Conservation (phyloP, 768 basidiomycete species). For the Porphyrellus cyaneotinctus region DNA sequence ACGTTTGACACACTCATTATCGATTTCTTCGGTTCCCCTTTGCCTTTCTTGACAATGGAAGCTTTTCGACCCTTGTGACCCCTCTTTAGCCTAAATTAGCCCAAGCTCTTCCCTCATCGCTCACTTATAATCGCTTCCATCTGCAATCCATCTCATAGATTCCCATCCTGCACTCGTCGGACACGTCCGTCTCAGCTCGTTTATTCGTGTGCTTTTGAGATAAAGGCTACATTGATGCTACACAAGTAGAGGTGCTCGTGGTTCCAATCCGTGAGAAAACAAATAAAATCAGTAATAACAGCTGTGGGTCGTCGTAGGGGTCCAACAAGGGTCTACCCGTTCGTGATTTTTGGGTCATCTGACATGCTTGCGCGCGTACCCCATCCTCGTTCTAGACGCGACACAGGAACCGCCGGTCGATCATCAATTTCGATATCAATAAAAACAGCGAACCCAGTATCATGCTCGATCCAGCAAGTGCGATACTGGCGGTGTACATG, state of each 20-base stretch:
- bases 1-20: conserved; percentile 18
- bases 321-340: not conserved
- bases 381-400: conserved; percentile 36
- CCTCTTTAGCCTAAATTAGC: conserved; percentile 13
- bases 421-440: conserved; percentile 44
- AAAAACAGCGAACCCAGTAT: conserved; percentile 58
- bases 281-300: not conserved
- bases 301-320: not conserved
- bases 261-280: conserved; percentile 14
- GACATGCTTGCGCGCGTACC: not conserved
- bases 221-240: conserved; percentile 29
- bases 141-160: conserved; percentile 28
- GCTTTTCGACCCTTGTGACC: not conserved
- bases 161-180: not conserved
- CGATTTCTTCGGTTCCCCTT: conserved; percentile 8
- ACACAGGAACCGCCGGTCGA: conserved; percentile 41
- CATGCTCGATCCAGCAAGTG: conserved; percentile 56
- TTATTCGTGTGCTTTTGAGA: conserved; percentile 10
- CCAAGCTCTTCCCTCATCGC: conserved; percentile 19
- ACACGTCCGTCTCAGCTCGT: conserved; percentile 1
- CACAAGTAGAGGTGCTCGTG: conserved; percentile 16
- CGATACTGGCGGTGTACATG: conserved; percentile 48
- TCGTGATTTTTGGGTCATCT: not conserved
- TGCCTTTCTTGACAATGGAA: conserved; percentile 12
- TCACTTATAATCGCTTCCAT: conserved; percentile 24